Conservation (phyloP, 352 stramenopile genomes). For the Saprolegnia diclina region DNA sequence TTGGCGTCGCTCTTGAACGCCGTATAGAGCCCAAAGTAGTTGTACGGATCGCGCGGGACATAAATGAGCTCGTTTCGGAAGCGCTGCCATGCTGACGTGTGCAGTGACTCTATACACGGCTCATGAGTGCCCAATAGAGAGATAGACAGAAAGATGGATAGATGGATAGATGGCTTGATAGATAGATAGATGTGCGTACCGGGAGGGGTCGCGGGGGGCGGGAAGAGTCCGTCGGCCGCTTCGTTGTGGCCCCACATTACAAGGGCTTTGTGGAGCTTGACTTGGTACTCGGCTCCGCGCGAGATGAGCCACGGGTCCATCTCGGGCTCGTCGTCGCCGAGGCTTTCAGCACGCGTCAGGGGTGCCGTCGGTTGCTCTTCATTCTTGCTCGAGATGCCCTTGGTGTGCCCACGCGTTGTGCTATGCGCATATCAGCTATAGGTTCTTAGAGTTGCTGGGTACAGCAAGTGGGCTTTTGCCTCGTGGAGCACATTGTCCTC, state of each 20-base stretch:
- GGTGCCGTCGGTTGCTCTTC: background rate
- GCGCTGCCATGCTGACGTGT: constrained; percentile 27
- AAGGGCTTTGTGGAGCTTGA: constrained; percentile 44
- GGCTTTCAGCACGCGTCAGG: no score
- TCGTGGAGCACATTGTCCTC: constrained; percentile 42
- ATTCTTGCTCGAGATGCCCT: background rate
- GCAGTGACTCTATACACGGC: constrained; percentile 39
- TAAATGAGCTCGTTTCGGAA: constrained; percentile 59
- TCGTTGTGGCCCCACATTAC: constrained; percentile 70
- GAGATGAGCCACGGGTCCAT: constrained; percentile 70
- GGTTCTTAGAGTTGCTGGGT: no score
- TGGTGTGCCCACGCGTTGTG: constrained; percentile 34
- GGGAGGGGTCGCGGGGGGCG: background rate
- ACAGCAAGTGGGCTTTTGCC: constrained; percentile 52
- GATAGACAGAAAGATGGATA: no score
- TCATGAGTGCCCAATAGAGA: background rate
- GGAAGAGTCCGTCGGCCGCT: constrained; percentile 43
- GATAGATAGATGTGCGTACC: background rate
- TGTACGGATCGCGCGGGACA: constrained; percentile 64
- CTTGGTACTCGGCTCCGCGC: constrained; percentile 56
- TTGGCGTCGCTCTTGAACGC: constrained; percentile 66
- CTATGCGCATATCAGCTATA: no score
- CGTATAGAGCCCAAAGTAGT: constrained; percentile 73
- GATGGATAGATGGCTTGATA: no score
- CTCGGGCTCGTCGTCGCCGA: constrained; percentile 41